A percentile compares a stretch with the other conserved stretches of the same genome.
Evolutionary conservation across 1,284 basidiomycete genomes (phyloP).

Genomic region (Rhodotorula glutinis): DNA sequence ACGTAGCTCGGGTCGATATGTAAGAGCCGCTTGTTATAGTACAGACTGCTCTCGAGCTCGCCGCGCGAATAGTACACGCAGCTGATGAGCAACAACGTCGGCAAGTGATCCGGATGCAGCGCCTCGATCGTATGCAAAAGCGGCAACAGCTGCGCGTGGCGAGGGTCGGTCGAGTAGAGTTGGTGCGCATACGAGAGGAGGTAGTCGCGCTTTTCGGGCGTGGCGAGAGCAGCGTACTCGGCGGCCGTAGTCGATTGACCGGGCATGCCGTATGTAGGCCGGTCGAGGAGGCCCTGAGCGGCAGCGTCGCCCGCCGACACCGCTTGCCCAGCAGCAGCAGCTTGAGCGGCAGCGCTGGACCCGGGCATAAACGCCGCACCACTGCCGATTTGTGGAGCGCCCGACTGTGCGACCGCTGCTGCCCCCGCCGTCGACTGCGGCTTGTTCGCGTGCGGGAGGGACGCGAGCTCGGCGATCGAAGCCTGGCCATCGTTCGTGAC

Average conservation of each 20-base stretch:
- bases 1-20: slow-evolving; percentile 51
- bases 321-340: neutral
- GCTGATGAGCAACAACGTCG: slow-evolving; percentile 48
- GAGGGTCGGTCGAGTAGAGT: slow-evolving; percentile 30
- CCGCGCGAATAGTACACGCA: slow-evolving; percentile 49
- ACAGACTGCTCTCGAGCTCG: slow-evolving; percentile 43
- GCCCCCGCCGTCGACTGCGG: neutral
- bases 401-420: neutral
- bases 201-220: slow-evolving; percentile 35
- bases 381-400: neutral
- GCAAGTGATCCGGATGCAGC: slow-evolving; percentile 48
- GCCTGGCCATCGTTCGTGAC: neutral
- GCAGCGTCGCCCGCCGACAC: too few relatives aligned
- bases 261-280: neutral
- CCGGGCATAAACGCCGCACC: too few relatives aligned
- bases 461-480: slow-evolving; percentile 3
- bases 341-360: neutral
- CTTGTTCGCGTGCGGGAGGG: neutral
- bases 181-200: slow-evolving; percentile 39
- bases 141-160: slow-evolving; percentile 43
- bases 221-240: slow-evolving; percentile 18
- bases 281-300: neutral
- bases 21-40: slow-evolving; percentile 48
- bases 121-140: slow-evolving; percentile 45
- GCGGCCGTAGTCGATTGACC: neutral